Evolutionary conservation across 2,329 filamentous ascomycete genomes (phyloP), one percentile per base, ranked within the genome.

Genomic region (Fusarium sp.): DNA sequence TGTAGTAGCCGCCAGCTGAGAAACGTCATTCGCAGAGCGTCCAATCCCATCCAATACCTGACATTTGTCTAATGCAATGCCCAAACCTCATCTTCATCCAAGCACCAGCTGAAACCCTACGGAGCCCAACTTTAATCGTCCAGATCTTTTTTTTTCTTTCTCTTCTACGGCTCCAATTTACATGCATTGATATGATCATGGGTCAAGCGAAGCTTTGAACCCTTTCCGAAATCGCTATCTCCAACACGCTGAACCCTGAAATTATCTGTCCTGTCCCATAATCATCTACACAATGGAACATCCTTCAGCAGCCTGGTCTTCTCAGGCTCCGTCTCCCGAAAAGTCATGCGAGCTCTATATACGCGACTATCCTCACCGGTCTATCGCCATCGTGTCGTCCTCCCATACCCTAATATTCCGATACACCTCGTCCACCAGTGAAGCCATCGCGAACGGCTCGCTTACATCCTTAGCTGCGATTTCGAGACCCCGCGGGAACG

Each of bases 361-460:
- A 80, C 92, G 92, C 83, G 94, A 98, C 78, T 89, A 93, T 77
- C 94, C 94, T 73, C 90, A 94, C 79, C 92, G 95, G 72, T 92
- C 94, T 72, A 94, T 98, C 79, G 94, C 94, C 71, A 90, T 98
- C 72, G 91, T 91, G 40, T 95, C 94, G 30, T 83, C 90, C 43
- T 88, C 90, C 22, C 91, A 97, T 80, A 92, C 91, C 77, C 87
- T 98, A 74, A 91, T 97, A 72, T 93, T 98, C 78, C 91, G 93
- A 68, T 90, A 96, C 83, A 94, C 88, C 78, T 84, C 89, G 50
- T 87, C 88, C 20, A 86, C 88, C n/a, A 87, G 83, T 78, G 91
- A 91, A 68, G 78, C 83, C 32, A 84, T 85, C 69, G 81, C 83
- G 56, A 89, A 90, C 82, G 87, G 87, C 68, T 90, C 87, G 49